Base-by-base conservation (phyloP, 106 monocot genomes). In the Dioscorea dumetorum region DNA sequence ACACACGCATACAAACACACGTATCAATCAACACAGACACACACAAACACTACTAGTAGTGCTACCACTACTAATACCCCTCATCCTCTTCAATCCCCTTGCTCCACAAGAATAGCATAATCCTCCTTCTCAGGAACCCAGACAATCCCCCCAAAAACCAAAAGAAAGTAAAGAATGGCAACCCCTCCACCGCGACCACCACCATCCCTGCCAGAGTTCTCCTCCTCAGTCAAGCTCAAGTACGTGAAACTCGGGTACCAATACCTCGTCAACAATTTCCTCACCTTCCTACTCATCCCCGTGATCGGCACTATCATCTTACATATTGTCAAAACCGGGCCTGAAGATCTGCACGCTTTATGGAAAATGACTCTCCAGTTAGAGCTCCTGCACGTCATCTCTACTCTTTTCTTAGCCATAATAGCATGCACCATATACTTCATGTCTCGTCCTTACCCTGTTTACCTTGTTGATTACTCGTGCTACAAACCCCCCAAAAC, bases 221-320 rank as follows among this genome's bases (percentile, higher is more conserved):
- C 32, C 20, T 60, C 51, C 59, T 78, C 59, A 17, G 63, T 72
- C 33, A 71, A 61, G 61, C 70, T 76, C 48, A 70, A 76, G 70
- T 76, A 76, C 32, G 63, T 76, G 48, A 76, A 76, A 17, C 63
- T 69, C 3, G 76, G 76, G n/a, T 76, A 76, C 76, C 76, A 76
- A 18, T 76, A 70, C n/a, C 24, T 76, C 7, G 63, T 70, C 19
- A 76, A 70, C 52, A 62, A 69, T 63, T 52, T 70, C 54, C 56
- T 76, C 57, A 63, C 69, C 24, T 56, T 76, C n/a, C 4, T 76
- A 9, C 57, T 76, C 7, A 50, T 76, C 49, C 76, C 76, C 0
- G 11, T 70, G 16, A 48, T 66, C 57, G 66, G n/a, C 6, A 15
- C 48, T 10, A 48, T 58, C 22, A 5, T 35, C 4, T 4, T 66